Conservation (phyloP, 2,329 filamentous ascomycete genomes). For the Colletotrichum siamense region DNA sequence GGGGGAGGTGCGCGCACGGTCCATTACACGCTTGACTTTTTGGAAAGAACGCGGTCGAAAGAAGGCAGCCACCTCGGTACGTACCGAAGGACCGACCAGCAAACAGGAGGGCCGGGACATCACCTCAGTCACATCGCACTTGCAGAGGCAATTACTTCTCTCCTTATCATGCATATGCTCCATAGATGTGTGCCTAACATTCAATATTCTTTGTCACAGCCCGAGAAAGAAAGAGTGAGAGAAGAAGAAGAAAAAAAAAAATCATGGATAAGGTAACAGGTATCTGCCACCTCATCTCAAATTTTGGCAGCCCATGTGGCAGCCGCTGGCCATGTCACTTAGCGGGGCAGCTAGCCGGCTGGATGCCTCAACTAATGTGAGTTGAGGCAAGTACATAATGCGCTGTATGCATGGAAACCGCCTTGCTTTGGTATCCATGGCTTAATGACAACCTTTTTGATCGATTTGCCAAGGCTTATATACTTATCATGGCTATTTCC, state of each 20-base stretch:
- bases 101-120: background rate
- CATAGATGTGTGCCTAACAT: background rate
- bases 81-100: background rate
- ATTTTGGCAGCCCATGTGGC: background rate
- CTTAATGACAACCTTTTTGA: background rate
- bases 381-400: background rate
- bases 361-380: background rate
- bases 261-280: background rate
- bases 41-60: background rate
- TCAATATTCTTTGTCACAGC: background rate
- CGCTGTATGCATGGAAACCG: background rate
- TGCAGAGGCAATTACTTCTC: background rate
- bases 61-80: background rate
- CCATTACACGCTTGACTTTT: background rate
- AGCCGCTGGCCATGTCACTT: background rate
- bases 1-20: constrained; percentile 10
- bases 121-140: background rate
- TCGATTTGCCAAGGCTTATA: background rate
- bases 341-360: background rate
- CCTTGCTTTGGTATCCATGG: background rate
- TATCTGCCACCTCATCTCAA: background rate
- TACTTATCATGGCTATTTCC: background rate
- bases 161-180: background rate
- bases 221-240: background rate
- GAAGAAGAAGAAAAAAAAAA: background rate